Conservation (phyloP, 768 basidiomycete genomes). For the Paxillus ammoniavirescens region DNA sequence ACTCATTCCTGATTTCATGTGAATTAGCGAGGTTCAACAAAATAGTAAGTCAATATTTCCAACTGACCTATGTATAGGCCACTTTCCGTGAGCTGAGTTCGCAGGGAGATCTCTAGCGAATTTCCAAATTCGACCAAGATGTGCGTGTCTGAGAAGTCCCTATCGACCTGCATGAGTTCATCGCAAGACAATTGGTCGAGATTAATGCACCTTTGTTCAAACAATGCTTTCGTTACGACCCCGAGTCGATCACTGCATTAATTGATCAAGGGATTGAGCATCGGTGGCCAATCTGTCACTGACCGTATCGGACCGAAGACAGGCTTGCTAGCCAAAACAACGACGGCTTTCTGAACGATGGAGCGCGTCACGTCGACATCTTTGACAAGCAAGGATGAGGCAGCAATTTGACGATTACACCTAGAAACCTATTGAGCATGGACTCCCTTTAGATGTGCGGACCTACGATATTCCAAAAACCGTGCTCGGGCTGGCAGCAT, state of each 20-base stretch:
- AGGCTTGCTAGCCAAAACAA: slow-evolving; percentile 87
- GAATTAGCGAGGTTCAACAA: slow-evolving; percentile 8
- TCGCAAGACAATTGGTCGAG: not conserved
- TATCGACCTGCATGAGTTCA: slow-evolving; percentile 21
- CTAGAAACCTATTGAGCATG: slow-evolving; percentile 36
- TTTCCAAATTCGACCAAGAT: slow-evolving; percentile 88
- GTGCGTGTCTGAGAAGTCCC: slow-evolving; percentile 83
- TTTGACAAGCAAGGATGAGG: slow-evolving; percentile 74
- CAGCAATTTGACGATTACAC: slow-evolving; percentile 92
- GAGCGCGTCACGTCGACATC: slow-evolving; percentile 88
- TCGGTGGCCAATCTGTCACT: slow-evolving; percentile 3
- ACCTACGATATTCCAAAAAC: slow-evolving; percentile 92
- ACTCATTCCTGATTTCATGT: slow-evolving; percentile 57
- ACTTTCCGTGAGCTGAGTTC: slow-evolving; percentile 84
- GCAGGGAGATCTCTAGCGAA: slow-evolving; percentile 73
- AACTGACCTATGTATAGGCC: slow-evolving; percentile 90
- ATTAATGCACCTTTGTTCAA: slow-evolving; percentile 66
- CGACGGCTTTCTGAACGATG: slow-evolving; percentile 96
- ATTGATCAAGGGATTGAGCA: slow-evolving; percentile 3
- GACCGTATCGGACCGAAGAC: slow-evolving; percentile 93
- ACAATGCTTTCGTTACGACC: slow-evolving; percentile 89
- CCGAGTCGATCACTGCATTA: slow-evolving; percentile 81
- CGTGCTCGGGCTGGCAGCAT: slow-evolving; percentile 68
- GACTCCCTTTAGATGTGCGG: not conserved
- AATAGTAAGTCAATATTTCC: not conserved